Conservation (phyloP, 495 filamentous ascomycete genomes). For the Tuber magnatum region DNA sequence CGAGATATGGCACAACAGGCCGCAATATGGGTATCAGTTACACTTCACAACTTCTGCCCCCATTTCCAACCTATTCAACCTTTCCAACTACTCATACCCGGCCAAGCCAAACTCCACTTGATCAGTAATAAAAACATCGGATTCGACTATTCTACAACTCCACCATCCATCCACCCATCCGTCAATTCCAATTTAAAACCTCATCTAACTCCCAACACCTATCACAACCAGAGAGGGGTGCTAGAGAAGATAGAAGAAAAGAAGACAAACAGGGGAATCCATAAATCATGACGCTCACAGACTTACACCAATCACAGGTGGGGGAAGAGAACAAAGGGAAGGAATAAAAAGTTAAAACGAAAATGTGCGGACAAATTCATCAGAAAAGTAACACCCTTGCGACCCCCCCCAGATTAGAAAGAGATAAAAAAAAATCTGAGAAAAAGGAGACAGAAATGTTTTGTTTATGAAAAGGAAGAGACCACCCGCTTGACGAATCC, state of each 20-base stretch:
- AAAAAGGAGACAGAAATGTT: slow-evolving; percentile 4
- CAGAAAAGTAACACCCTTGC: slow-evolving; percentile 16
- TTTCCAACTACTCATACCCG: background rate
- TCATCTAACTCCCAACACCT: background rate
- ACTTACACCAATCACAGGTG: background rate
- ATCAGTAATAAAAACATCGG: background rate
- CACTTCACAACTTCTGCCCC: background rate
- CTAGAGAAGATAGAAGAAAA: slow-evolving; percentile 8
- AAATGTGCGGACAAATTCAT: slow-evolving; percentile 22
- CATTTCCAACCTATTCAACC: background rate
- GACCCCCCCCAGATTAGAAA: slow-evolving; percentile 13
- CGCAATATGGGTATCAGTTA: background rate
- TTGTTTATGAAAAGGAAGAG: slow-evolving; percentile 11
- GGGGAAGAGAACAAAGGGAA: slow-evolving; percentile 1
- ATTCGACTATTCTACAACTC: slow-evolving; percentile 5
- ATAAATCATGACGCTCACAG: slow-evolving; percentile 8
- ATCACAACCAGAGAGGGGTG: background rate
- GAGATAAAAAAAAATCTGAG: slow-evolving; percentile 7
- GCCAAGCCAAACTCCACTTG: background rate
- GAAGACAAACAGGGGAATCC: slow-evolving; percentile 17
- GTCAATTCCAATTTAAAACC: background rate
- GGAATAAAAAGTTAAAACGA: slow-evolving; percentile 11
- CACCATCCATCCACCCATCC: background rate
- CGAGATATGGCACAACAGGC: background rate
- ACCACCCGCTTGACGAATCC: slow-evolving; percentile 6